Conservation (phyloP, 805 yeast genomes). For the Babjeviella inositovora region DNA sequence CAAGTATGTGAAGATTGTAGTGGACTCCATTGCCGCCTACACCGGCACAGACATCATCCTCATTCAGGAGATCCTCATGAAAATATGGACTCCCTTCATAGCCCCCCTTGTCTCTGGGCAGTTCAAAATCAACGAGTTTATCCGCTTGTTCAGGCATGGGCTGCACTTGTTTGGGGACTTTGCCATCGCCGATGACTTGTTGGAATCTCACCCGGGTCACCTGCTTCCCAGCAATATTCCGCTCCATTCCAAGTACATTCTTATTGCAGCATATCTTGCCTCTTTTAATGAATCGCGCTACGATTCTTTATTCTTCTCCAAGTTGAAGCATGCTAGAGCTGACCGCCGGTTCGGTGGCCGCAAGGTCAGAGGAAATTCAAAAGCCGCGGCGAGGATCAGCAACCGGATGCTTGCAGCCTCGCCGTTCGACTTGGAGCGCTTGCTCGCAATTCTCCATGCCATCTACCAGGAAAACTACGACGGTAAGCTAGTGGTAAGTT, state of each 20-base stretch:
- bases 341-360: constrained; percentile 18
- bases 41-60: constrained; percentile 25
- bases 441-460: constrained; percentile 66
- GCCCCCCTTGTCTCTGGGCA: constrained; percentile 9
- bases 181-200: constrained; percentile 13
- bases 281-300: constrained; percentile 57
- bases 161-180: constrained; percentile 12
- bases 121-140: constrained; percentile 11
- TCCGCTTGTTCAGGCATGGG: constrained; percentile 15
- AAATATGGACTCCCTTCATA: constrained; percentile 16
- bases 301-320: constrained; percentile 60
- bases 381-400: constrained; percentile 32
- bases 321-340: constrained; percentile 28
- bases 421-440: constrained; percentile 60
- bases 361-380: too few relatives aligned
- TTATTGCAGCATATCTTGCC: constrained; percentile 73
- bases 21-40: constrained; percentile 25
- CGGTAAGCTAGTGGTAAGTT: constrained; percentile 10
- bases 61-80: constrained; percentile 12
- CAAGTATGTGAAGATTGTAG: constrained; percentile 22
- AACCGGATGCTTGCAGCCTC: constrained; percentile 56
- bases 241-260: constrained; percentile 45
- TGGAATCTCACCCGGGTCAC: constrained; percentile 5
- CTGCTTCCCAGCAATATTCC: constrained; percentile 11
- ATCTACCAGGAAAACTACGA: constrained; percentile 30